Conservation (phyloP, 306 rosid genomes). For the Cucurbita pepo region DNA sequence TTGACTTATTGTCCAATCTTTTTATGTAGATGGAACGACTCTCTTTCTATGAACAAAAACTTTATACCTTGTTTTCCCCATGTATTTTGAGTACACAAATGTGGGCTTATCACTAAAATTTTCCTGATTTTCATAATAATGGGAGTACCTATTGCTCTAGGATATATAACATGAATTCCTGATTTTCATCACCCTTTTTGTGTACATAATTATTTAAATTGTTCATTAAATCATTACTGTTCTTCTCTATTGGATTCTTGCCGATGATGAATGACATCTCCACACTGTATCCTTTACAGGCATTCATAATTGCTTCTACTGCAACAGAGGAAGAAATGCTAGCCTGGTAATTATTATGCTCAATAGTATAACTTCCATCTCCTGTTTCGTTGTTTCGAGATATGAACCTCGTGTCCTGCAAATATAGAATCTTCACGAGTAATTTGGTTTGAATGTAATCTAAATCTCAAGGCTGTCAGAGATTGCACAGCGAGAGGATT, state of each 20-base stretch:
- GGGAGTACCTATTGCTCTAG: neutral
- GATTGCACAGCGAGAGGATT: neutral
- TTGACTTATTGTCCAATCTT: neutral
- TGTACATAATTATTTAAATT: neutral
- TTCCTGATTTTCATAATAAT: neutral
- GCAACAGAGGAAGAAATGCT: slow-evolving; percentile 95
- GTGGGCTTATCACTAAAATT: neutral
- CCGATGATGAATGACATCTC: neutral
- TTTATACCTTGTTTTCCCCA: neutral
- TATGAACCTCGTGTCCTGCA: neutral
- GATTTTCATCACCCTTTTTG: neutral
- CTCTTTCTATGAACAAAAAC: neutral
- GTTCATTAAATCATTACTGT: neutral
- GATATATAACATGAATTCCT: neutral
- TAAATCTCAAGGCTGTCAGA: neutral
- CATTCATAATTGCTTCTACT: slow-evolving; percentile 94
- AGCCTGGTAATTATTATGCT: slow-evolving; percentile 41
- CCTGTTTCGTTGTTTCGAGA: neutral
- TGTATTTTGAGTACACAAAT: neutral
- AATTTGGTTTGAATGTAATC: neutral
- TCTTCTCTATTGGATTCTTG: neutral
- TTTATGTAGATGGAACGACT: neutral
- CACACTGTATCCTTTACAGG: slow-evolving; percentile 20
- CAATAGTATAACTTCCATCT: neutral
- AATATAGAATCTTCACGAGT: neutral